Base-by-base conservation (phyloP, 495 filamentous ascomycete species). In the Neohortaea acidophila region DNA sequence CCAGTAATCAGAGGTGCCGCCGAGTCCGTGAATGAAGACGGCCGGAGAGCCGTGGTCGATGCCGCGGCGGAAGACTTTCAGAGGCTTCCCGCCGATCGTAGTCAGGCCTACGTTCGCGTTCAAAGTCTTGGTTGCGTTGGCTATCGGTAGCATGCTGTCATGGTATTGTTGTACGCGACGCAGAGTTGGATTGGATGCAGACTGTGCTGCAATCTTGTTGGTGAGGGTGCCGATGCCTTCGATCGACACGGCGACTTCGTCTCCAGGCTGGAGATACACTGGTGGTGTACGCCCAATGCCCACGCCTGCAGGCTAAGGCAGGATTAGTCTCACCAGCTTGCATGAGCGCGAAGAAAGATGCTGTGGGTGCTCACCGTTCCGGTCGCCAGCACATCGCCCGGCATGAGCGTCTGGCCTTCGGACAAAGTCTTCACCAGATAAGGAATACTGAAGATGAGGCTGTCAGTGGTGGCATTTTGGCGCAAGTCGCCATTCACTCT, bases 21-120 rank as follows among this genome's bases (percentile, higher is more conserved):
- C 65, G 1, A 70, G 54, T 11, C 67, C 67, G 43, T 70, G 64
- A 24, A 71, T 59, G 48, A 70, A 66, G 28, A 70, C 43, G 6
- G 65, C 33, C 11, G 60, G 46, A 4, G 32, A 29, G 22, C 38
- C 36, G 26, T 37, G 13, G 14, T 54, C 51, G 3, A 49, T 25
- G 0, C 51, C 56, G 19, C 42, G 43, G 38, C 27, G 7, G 7
- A n/a, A 5, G 14, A 9, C 7, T 7, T 32, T 9, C 6, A 32
- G 7, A 15, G 29, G 7, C 13, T 32, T 32, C 5, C 13, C 29
- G 29, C 14, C 14, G 5, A 32, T 15, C 13, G 5, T 32, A 15
- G 7, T 7, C 6, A 32, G 14, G 29, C 8, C 29, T 9, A 5
- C 7, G 14, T n/a, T n/a, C n/a, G 8, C 13, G 29, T 15, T 32